A percentile compares a stretch with the other conserved stretches of the same genome.
These are phyloP conservation scores for Gracilariopsis chorda DNA, from an alignment of 23 red algal species.

Conservation along the genomic window DNA sequence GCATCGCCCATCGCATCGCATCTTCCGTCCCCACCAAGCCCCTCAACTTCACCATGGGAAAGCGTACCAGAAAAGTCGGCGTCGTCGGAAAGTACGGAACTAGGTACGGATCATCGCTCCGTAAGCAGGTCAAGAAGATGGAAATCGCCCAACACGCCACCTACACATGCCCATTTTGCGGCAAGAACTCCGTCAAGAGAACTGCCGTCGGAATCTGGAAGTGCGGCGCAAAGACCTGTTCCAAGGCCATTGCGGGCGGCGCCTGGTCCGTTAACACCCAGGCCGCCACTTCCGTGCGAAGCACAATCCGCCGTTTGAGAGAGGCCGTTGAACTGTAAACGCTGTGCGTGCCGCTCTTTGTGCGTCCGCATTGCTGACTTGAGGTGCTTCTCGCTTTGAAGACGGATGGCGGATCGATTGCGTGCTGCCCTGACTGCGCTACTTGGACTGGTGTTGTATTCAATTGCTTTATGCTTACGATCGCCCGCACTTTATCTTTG, in stretches of 20 bases:
- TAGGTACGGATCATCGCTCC: constrained; percentile 94
- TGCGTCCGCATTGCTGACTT: too few relatives aligned
- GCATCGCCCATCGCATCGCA: background rate
- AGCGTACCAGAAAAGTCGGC: constrained; percentile 97
- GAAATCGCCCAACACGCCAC: constrained; percentile 96
- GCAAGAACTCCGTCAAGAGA: constrained; percentile 91
- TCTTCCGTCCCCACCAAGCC: background rate
- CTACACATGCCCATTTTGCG: constrained; percentile 98
- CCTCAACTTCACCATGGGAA: constrained; percentile 75
- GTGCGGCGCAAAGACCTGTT: constrained; percentile 80
- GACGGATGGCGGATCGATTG: too few relatives aligned
- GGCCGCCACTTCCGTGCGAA: constrained; percentile 90
- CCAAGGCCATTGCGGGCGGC: constrained; percentile 92
- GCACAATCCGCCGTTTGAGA: constrained; percentile 94
- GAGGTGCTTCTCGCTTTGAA: too few relatives aligned
- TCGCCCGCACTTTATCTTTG: too few relatives aligned
- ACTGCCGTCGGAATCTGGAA: constrained; percentile 97
- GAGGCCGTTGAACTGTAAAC: constrained; percentile 88
- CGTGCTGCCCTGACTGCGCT: too few relatives aligned
- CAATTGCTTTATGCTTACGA: too few relatives aligned
- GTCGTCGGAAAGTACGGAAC: constrained; percentile 99
- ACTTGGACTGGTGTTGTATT: too few relatives aligned
- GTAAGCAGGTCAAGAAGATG: constrained; percentile 99
- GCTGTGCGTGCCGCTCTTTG: too few relatives aligned
- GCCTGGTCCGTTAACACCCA: constrained; percentile 98